phyloP scores from a whole-genome alignment of 805 yeast species.

The Metschnikowia koreensis region DNA sequence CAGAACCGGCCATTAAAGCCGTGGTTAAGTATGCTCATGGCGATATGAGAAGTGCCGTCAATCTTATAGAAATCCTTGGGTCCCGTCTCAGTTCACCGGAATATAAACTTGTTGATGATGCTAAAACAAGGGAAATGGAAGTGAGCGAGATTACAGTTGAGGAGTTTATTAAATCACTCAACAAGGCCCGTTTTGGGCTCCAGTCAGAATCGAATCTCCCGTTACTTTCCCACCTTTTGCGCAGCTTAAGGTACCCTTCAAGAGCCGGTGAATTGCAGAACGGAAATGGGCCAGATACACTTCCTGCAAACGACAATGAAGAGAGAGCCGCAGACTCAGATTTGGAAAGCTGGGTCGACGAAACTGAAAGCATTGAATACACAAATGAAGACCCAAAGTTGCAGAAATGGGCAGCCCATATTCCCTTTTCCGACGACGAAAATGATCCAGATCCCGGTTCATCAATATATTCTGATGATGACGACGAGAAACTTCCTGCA shows the following conservation, averaged over 20 bases:
- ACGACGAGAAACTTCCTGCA: not conserved
- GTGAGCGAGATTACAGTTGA: conserved; percentile 1
- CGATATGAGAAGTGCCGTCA: conserved; percentile 36
- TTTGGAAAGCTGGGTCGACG: conserved; percentile 9
- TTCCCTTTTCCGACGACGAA: conserved; percentile 30
- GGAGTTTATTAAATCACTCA: conserved; percentile 6
- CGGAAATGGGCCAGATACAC: not conserved
- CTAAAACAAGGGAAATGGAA: not conserved
- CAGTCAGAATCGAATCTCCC: conserved; percentile 17
- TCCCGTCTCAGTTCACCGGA: conserved; percentile 8
- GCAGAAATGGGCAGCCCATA: conserved; percentile 22
- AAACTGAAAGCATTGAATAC: not conserved
- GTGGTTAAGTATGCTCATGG: conserved; percentile 25
- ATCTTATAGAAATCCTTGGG: conserved; percentile 32
- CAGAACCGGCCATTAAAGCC: conserved; percentile 13
- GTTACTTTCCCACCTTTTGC: conserved; percentile 18
- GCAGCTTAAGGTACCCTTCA: conserved; percentile 7
- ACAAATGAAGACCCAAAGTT: not conserved
- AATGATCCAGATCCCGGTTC: conserved; percentile 19
- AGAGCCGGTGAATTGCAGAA: not conserved
- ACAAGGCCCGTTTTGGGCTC: conserved; percentile 19
- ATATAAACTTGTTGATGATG: not conserved
- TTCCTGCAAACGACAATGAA: not conserved
- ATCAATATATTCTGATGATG: conserved; percentile 7
- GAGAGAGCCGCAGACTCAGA: not conserved